Percentiles rank a stretch among this genome's conserved stretches.
Conservation (phyloP, 768 basidiomycete genomes). For the Neoboletus magnificus region DNA sequence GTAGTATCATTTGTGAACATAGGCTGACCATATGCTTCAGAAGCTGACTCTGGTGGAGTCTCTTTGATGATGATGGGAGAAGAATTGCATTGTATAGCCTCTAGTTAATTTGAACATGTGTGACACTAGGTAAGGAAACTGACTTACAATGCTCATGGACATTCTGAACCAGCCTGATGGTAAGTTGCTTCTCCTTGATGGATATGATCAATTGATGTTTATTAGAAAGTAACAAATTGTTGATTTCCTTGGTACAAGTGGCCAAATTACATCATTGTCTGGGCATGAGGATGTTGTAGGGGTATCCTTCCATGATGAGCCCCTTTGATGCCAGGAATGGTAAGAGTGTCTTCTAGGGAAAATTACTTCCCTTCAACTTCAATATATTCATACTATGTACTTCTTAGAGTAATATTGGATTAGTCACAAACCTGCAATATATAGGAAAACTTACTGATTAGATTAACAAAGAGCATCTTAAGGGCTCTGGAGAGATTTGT, state of each 20-base stretch:
- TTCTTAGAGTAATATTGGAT: not conserved
- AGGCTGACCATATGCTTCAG: not conserved
- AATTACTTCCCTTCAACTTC: not conserved
- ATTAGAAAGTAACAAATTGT: not conserved
- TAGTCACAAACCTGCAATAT: not conserved
- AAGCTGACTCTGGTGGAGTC: not conserved
- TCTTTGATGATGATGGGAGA: not conserved
- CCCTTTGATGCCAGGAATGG: not conserved
- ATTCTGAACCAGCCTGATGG: not conserved
- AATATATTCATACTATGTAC: not conserved
- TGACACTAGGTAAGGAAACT: no score
- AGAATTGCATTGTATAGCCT: not conserved
- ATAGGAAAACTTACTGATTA: not conserved
- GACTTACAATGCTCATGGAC: not conserved
- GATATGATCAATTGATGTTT: not conserved
- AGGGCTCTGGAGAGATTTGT: not conserved
- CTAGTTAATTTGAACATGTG: not conserved
- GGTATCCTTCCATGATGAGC: not conserved
- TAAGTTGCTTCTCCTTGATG: not conserved
- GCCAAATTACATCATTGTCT: not conserved
- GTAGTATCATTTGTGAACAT: not conserved
- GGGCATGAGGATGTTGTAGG: not conserved
- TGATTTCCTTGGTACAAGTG: not conserved
- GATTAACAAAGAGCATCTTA: not conserved
- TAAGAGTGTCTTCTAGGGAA: not conserved